phyloP scores from a whole-genome alignment of 371 early-diverging fungal species.

The Mucor saturninus region DNA sequence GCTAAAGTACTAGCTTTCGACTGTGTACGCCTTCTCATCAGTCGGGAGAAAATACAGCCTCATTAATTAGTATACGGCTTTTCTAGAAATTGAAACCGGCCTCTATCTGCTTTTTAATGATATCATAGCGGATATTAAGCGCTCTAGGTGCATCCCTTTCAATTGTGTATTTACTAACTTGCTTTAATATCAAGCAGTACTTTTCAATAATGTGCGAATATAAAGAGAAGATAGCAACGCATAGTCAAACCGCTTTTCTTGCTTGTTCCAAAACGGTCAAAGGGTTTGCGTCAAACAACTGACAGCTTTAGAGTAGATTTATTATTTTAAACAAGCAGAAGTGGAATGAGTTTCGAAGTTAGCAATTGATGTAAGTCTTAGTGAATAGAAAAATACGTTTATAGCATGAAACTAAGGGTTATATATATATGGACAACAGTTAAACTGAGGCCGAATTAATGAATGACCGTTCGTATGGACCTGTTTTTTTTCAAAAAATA shows the following conservation, averaged over 20 bases:
- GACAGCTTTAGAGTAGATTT: too few relatives aligned
- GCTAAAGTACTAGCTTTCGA: slow-evolving; percentile 15
- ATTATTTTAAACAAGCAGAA: too few relatives aligned
- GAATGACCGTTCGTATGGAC: too few relatives aligned
- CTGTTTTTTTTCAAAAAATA: too few relatives aligned
- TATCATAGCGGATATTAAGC: background rate
- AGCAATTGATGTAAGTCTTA: too few relatives aligned
- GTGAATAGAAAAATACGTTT: too few relatives aligned
- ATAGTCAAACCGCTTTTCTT: slow-evolving; percentile 5
- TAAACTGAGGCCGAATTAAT: too few relatives aligned
- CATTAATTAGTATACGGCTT: slow-evolving; percentile 1
- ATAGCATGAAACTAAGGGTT: too few relatives aligned
- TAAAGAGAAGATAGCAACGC: background rate
- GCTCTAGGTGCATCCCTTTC: slow-evolving; percentile 12
- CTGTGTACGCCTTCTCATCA: slow-evolving; percentile 25
- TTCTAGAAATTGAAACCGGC: background rate
- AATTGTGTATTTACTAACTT: slow-evolving; percentile 11
- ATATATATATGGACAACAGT: too few relatives aligned
- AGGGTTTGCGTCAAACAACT: slow-evolving; percentile 17
- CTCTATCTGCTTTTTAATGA: background rate
- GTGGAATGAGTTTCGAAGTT: too few relatives aligned
- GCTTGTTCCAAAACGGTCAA: slow-evolving; percentile 20
- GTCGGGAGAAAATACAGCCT: slow-evolving; percentile 19
- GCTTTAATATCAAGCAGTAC: slow-evolving; percentile 15
- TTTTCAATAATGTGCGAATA: slow-evolving; percentile 27